Evolutionary conservation across 2,329 filamentous ascomycete genomes (phyloP).

Genomic region (Claviceps fusiformis): DNA sequence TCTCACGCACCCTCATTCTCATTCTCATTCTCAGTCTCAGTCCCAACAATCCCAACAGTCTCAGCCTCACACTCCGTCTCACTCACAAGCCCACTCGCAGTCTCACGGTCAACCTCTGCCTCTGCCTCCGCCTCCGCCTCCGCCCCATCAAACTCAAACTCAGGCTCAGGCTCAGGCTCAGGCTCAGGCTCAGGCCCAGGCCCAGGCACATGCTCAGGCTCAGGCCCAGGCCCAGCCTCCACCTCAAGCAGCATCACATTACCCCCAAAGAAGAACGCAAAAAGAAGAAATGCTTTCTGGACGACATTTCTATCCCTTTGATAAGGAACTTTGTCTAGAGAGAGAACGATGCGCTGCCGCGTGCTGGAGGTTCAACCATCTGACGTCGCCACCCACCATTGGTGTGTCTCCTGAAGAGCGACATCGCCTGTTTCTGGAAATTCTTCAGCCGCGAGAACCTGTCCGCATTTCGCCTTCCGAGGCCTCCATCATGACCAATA

Average conservation of each 20-base stretch:
- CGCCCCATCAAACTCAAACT: background rate
- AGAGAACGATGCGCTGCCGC: constrained; percentile 73
- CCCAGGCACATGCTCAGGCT: constrained; percentile 25
- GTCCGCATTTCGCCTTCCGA: constrained; percentile 42
- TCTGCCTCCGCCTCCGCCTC: background rate
- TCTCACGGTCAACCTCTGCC: constrained; percentile 37
- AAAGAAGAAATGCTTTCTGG: constrained; percentile 84
- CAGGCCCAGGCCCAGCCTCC: constrained; percentile 16
- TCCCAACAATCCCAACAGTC: constrained; percentile 42
- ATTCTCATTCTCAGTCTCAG: constrained; percentile 35
- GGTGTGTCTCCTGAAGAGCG: constrained; percentile 58
- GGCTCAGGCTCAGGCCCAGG: constrained; percentile 10
- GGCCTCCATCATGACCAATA: constrained; percentile 35
- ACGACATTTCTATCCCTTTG: constrained; percentile 65
- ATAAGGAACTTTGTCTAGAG: constrained; percentile 65
- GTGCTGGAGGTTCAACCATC: constrained; percentile 74
- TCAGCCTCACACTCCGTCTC: constrained; percentile 32
- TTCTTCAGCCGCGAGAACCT: constrained; percentile 49
- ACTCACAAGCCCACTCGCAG: constrained; percentile 28
- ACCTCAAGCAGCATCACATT: constrained; percentile 30
- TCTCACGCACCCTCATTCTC: constrained; percentile 40
- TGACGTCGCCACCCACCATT: constrained; percentile 56
- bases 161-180: background rate
- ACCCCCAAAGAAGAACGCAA: constrained; percentile 43
- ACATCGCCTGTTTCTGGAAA: constrained; percentile 55